Evolutionary conservation across 305 asterid genomes (phyloP).

Genomic region (Caryopteris hybrid): DNA sequence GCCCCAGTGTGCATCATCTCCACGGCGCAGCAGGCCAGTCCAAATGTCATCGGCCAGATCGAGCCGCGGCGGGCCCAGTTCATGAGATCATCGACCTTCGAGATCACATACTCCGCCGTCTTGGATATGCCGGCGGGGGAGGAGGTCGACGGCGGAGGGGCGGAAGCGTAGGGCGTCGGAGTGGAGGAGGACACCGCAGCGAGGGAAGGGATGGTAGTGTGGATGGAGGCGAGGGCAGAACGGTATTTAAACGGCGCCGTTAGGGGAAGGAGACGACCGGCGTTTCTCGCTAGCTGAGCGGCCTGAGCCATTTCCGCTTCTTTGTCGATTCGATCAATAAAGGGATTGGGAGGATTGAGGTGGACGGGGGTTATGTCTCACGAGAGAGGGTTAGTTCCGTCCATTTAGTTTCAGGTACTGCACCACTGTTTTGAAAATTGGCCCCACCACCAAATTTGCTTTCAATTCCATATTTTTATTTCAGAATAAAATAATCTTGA

Average conservation of each 20-base stretch:
- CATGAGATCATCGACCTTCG: constrained; percentile 94
- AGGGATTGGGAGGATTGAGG: background rate
- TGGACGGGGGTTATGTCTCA: background rate
- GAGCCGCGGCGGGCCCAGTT: constrained; percentile 93
- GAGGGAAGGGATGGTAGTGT: constrained; percentile 65
- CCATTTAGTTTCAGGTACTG: background rate
- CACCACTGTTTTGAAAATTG: too few species aligned
- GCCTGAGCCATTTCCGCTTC: constrained; percentile 51
- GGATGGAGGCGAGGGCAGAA: constrained; percentile 60
- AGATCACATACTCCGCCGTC: constrained; percentile 83
- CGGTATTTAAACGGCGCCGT: constrained; percentile 54
- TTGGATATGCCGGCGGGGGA: constrained; percentile 72
- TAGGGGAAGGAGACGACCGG: constrained; percentile 39
- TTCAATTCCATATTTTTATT: too few species aligned
- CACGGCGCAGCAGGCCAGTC: constrained; percentile 93
- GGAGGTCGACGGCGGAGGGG: constrained; percentile 64
- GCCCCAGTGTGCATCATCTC: constrained; percentile 99
- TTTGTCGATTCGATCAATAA: background rate
- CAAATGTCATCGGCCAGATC: constrained; percentile 97
- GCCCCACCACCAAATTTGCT: too few species aligned
- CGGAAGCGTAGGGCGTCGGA: constrained; percentile 51
- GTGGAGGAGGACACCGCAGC: constrained; percentile 43
- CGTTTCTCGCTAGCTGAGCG: constrained; percentile 79
- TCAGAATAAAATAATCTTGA: too few species aligned
- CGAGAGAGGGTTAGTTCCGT: constrained; percentile 5